A percentile compares a stretch with the other conserved stretches of the same genome.
Evolutionary conservation across 2,329 filamentous ascomycete species (phyloP).

Genomic region (Scolecobasidium constrictum): DNA sequence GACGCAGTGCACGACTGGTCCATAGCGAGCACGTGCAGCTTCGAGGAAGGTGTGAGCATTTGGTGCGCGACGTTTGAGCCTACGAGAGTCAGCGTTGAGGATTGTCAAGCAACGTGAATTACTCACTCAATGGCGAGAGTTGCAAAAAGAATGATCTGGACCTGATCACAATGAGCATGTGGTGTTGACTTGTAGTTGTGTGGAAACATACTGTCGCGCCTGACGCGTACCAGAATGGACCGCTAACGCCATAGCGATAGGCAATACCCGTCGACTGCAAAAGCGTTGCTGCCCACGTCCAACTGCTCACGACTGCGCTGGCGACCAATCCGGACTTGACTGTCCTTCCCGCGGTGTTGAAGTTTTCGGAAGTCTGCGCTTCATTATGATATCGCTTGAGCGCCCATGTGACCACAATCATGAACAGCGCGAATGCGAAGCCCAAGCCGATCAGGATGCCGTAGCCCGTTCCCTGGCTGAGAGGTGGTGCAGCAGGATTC

Average conservation of each 20-base stretch:
- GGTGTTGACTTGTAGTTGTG: too few species aligned
- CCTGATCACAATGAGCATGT: too few species aligned
- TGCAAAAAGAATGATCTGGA: constrained; percentile 68
- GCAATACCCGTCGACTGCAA: constrained; percentile 23
- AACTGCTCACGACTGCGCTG: constrained; percentile 5
- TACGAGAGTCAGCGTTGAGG: too few species aligned
- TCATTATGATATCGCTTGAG: constrained; percentile 40
- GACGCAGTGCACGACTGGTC: constrained; percentile 50
- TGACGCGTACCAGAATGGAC: constrained; percentile 10
- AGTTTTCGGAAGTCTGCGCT: constrained; percentile 25
- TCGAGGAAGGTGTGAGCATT: constrained; percentile 82
- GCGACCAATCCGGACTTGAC: constrained; percentile 26
- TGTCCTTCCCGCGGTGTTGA: constrained; percentile 34
- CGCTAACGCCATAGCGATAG: constrained; percentile 24
- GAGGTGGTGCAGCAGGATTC: too few species aligned
- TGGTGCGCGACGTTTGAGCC: constrained; percentile 72
- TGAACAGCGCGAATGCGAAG: constrained; percentile 62
- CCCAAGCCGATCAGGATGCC: constrained; percentile 67
- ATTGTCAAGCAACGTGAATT: background rate
- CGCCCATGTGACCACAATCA: constrained; percentile 63
- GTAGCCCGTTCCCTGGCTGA: constrained; percentile 58
- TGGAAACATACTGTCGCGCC: constrained; percentile 25
- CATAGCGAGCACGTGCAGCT: constrained; percentile 72
- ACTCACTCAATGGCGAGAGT: constrained; percentile 83
- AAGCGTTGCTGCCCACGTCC: constrained; percentile 20